Evolutionary conservation across 1,284 basidiomycete genomes (phyloP).

Genomic region (Pyrrhoderma lamaoense): DNA sequence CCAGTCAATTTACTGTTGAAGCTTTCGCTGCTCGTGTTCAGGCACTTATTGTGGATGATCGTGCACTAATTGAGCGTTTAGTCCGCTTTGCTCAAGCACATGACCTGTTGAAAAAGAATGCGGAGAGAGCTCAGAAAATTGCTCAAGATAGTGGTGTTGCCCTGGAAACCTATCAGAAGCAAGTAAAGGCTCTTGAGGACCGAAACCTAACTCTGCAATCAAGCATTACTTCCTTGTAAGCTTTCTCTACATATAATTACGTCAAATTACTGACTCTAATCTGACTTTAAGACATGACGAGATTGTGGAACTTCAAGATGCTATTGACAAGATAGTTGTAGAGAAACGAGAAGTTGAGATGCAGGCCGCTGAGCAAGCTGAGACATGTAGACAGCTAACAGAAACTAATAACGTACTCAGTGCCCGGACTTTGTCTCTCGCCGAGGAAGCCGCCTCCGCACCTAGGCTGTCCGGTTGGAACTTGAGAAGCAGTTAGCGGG

Average conservation of each 20-base stretch:
- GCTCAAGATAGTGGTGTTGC: constrained; percentile 72
- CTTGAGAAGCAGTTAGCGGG: constrained; percentile 48
- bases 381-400: constrained; percentile 60
- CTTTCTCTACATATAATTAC: constrained; percentile 21
- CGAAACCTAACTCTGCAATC: constrained; percentile 49
- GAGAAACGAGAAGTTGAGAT: constrained; percentile 67
- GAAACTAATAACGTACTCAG: constrained; percentile 74
- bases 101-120: constrained; percentile 84
- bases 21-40: constrained; percentile 71
- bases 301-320: constrained; percentile 51
- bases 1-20: constrained; percentile 54
- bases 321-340: constrained; percentile 49
- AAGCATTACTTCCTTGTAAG: constrained; percentile 50
- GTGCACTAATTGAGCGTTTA: constrained; percentile 73
- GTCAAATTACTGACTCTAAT: no score
- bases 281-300: constrained; percentile 54
- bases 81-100: constrained; percentile 80
- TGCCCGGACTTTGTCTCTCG: constrained; percentile 62
- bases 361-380: constrained; percentile 63
- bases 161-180: constrained; percentile 83
- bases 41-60: constrained; percentile 74
- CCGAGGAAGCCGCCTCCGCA: constrained; percentile 64
- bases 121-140: constrained; percentile 81
- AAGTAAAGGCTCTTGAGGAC: constrained; percentile 74
- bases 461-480: constrained; percentile 48